Percentiles rank a stretch among this genome's conserved stretches.
Conservation (phyloP, 106 monocot genomes). For the Cymbidium sinense region DNA sequence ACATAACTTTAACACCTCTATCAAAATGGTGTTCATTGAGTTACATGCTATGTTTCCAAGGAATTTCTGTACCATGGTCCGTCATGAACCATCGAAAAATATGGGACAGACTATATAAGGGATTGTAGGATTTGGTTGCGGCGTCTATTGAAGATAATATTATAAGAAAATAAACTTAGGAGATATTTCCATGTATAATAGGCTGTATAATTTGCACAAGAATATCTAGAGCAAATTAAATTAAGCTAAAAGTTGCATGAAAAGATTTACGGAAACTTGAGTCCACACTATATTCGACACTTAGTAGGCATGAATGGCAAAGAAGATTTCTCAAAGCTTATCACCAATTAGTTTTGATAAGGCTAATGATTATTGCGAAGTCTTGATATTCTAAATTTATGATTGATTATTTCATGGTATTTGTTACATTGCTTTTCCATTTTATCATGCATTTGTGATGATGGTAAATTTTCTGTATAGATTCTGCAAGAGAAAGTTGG, state of each 20-base stretch:
- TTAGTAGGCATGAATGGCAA: not conserved
- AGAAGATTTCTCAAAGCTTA: not conserved
- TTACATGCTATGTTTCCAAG: not conserved
- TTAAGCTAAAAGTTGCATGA: not conserved
- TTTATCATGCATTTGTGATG: not conserved
- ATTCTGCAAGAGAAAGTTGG: conserved; percentile 56
- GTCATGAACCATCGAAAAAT: not conserved
- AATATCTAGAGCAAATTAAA: not conserved
- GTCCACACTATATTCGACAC: not conserved
- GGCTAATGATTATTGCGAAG: not conserved
- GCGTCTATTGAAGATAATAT: not conserved
- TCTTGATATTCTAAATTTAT: not conserved
- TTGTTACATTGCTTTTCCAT: not conserved
- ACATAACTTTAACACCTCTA: no score
- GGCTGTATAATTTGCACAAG: not conserved
- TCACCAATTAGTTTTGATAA: not conserved
- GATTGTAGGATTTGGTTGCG: not conserved
- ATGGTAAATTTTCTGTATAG: conserved; percentile 28
- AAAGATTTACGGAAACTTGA: not conserved
- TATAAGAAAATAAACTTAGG: not conserved
- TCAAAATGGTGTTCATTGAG: not conserved
- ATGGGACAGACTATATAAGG: not conserved
- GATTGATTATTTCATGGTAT: not conserved
- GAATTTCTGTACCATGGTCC: not conserved
- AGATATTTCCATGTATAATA: not conserved